Conservation (phyloP, 768 basidiomycete genomes). For the Favolaschia claudopus region DNA sequence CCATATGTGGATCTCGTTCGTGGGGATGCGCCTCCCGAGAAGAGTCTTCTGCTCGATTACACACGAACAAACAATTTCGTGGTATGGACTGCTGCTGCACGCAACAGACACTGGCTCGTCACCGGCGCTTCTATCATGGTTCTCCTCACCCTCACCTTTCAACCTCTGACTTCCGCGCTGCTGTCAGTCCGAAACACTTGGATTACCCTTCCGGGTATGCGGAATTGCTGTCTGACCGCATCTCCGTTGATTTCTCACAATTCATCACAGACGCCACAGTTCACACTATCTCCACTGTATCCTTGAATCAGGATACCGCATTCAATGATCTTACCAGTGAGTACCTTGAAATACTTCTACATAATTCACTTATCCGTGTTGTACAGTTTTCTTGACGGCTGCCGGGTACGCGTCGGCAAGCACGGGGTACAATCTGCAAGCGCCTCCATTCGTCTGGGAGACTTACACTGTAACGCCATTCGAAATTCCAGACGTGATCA, state of each 20-base stretch:
- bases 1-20: conserved; percentile 66
- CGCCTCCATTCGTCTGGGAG: conserved; percentile 54
- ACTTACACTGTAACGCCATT: conserved; percentile 57
- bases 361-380: not conserved
- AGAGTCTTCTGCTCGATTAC: conserved; percentile 62
- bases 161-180: conserved; percentile 60
- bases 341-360: conserved; percentile 18
- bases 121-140: conserved; percentile 57
- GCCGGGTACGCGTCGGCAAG: conserved; percentile 62
- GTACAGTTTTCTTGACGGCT: conserved; percentile 57
- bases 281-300: conserved; percentile 46
- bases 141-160: conserved; percentile 53
- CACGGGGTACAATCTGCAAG: conserved; percentile 52
- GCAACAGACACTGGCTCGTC: conserved; percentile 60
- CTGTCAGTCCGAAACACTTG: conserved; percentile 56
- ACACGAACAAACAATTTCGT: conserved; percentile 59
- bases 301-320: conserved; percentile 53
- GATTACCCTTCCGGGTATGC: conserved; percentile 49
- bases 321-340: conserved; percentile 58
- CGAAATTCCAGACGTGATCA: conserved; percentile 40
- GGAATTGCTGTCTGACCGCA: not conserved
- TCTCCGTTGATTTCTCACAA: not conserved
- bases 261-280: conserved; percentile 43
- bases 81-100: conserved; percentile 54
- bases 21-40: conserved; percentile 60